Percentiles rank a stretch among this genome's conserved stretches.
Conservation (phyloP, 1,284 basidiomycete species). For the Stereum hirsutum region DNA sequence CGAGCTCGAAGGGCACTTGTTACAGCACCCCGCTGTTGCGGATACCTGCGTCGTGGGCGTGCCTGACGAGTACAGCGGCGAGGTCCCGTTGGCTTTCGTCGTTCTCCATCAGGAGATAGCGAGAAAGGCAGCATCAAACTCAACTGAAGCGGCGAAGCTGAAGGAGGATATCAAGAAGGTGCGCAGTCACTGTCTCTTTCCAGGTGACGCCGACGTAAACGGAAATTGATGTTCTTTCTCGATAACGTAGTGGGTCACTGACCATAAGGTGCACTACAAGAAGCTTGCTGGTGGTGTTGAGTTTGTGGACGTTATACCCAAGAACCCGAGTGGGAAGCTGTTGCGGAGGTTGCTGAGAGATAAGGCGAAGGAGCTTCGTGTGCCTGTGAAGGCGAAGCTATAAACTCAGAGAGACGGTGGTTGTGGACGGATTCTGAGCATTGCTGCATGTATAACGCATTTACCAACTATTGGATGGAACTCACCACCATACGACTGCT, state of each 20-base stretch:
- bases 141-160: constrained; percentile 26
- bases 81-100: constrained; percentile 70
- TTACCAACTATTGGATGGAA: too few relatives aligned
- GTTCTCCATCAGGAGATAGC: constrained; percentile 38
- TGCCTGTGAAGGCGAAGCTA: constrained; percentile 3
- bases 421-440: too few relatives aligned
- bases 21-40: constrained; percentile 60
- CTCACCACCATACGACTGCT: too few relatives aligned
- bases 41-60: constrained; percentile 72
- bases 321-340: constrained; percentile 63
- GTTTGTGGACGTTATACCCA: constrained; percentile 59
- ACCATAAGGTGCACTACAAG: constrained; percentile 64
- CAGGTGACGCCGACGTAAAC: too few relatives aligned
- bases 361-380: constrained; percentile 21
- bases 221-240: not conserved
- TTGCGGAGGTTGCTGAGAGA: constrained; percentile 46
- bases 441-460: too few relatives aligned
- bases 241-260: constrained; percentile 54
- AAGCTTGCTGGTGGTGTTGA: constrained; percentile 56
- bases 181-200: constrained; percentile 9
- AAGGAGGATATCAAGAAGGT: constrained; percentile 42
- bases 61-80: constrained; percentile 72
- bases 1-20: constrained; percentile 45
- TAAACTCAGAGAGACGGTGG: constrained; percentile 1
- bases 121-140: constrained; percentile 22